A percentile compares a stretch with the other conserved stretches of the same genome.
These are phyloP conservation scores for Cercospora sp. DNA, from an alignment of 2,329 filamentous ascomycete species.

Conservation along the genomic window DNA sequence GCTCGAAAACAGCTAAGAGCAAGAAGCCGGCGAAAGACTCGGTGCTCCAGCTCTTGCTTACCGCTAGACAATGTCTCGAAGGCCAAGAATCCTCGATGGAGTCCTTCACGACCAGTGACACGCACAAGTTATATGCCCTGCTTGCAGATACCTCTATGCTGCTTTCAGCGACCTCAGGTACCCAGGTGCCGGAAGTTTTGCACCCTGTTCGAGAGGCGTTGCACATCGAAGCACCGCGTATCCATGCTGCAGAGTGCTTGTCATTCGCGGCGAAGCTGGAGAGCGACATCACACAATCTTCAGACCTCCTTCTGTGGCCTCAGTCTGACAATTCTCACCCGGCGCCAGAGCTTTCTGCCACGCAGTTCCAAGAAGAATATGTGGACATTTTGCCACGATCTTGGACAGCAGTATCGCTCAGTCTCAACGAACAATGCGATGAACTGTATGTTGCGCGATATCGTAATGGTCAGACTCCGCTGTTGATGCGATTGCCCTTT, in stretches of 20 bases:
- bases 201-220: constrained; percentile 48
- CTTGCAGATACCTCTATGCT: constrained; percentile 66
- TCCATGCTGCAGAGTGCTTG: constrained; percentile 67
- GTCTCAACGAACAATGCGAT: constrained; percentile 75
- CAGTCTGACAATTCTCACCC: constrained; percentile 29
- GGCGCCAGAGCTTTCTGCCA: constrained; percentile 29
- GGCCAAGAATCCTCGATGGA: background rate
- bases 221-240: constrained; percentile 67
- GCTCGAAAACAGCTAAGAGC: constrained; percentile 1
- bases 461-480: constrained; percentile 71
- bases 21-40: constrained; percentile 16
- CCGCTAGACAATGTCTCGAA: constrained; percentile 26
- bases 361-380: constrained; percentile 72
- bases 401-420: constrained; percentile 86
- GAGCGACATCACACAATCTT: constrained; percentile 42
- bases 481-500: constrained; percentile 83
- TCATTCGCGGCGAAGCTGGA: constrained; percentile 56
- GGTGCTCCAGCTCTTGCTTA: constrained; percentile 19
- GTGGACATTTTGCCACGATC: constrained; percentile 78
- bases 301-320: constrained; percentile 45
- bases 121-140: constrained; percentile 57
- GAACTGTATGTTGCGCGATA: constrained; percentile 91
- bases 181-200: constrained; percentile 48
- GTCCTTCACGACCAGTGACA: constrained; percentile 20
- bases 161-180: constrained; percentile 58